Percentiles rank a stretch among this genome's conserved stretches.
Evolutionary conservation across 2,329 filamentous ascomycete genomes (phyloP).

Genomic region (Colletotrichum liriopes): DNA sequence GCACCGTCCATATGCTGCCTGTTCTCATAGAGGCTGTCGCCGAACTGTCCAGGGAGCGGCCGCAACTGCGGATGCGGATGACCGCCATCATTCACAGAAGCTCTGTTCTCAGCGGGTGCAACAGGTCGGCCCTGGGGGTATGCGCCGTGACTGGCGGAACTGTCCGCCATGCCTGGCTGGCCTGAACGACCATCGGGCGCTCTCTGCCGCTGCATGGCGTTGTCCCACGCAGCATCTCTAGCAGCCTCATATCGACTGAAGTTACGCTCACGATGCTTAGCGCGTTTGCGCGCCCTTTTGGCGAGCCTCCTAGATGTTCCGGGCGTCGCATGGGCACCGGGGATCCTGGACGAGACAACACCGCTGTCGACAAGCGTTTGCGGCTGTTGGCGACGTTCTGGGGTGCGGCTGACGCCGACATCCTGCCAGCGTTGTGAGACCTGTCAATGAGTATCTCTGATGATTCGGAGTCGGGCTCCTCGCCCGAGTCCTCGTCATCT

Average conservation of each 20-base stretch:
- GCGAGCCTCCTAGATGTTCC: slow-evolving; percentile 22
- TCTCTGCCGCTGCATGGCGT: slow-evolving; percentile 31
- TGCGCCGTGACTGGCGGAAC: slow-evolving; percentile 40
- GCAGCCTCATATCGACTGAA: slow-evolving; percentile 42
- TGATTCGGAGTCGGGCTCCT: slow-evolving; percentile 52
- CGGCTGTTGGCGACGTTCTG: slow-evolving; percentile 11
- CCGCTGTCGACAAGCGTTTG: slow-evolving; percentile 31
- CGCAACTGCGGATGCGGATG: slow-evolving; percentile 40
- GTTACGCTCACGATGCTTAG: slow-evolving; percentile 37
- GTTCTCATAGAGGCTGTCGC: slow-evolving; percentile 46
- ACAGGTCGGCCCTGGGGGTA: slow-evolving; percentile 22
- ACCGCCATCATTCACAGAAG: slow-evolving; percentile 38
- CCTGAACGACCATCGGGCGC: slow-evolving; percentile 3
- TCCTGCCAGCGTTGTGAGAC: slow-evolving; percentile 17
- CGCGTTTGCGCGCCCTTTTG: slow-evolving; percentile 34
- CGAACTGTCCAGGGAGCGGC: slow-evolving; percentile 29
- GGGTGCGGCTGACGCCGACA: slow-evolving; percentile 17
- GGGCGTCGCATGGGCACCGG: slow-evolving; percentile 18
- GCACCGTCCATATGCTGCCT: slow-evolving; percentile 23
- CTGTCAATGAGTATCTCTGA: slow-evolving; percentile 47
- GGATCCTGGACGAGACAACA: slow-evolving; percentile 32
- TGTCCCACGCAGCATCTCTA: slow-evolving; percentile 35
- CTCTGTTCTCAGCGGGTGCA: slow-evolving; percentile 17
- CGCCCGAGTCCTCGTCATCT: slow-evolving; percentile 55
- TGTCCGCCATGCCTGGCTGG: slow-evolving; percentile 19